A percentile compares a stretch with the other conserved stretches of the same genome.
Conservation (phyloP, 1,139 yeast genomes). For the Saccharomyces pastorianus region DNA sequence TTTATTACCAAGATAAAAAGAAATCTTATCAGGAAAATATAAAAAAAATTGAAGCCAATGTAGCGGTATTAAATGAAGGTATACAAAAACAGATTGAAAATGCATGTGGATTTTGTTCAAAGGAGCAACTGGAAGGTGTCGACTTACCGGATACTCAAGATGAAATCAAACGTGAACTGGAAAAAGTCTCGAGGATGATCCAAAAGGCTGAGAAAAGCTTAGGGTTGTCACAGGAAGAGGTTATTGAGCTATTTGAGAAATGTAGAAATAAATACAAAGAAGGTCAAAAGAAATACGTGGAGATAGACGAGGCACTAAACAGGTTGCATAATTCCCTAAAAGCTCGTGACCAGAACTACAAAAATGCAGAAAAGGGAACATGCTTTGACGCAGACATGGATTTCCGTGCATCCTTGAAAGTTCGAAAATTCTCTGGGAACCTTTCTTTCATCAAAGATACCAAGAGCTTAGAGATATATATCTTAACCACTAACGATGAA, state of each 20-base stretch:
- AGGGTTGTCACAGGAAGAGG: slow-evolving; percentile 39
- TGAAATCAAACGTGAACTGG: slow-evolving; percentile 33
- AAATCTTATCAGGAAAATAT: slow-evolving; percentile 11
- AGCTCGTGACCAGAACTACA: slow-evolving; percentile 44
- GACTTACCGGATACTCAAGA: slow-evolving; percentile 31
- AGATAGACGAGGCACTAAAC: slow-evolving; percentile 29
- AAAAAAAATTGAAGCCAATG: slow-evolving; percentile 26
- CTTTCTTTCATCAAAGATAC: slow-evolving; percentile 52
- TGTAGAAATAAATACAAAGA: slow-evolving; percentile 33
- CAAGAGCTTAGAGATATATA: slow-evolving; percentile 46
- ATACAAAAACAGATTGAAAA: slow-evolving; percentile 27
- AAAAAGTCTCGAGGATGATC: slow-evolving; percentile 31
- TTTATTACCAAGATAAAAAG: slow-evolving; percentile 12
- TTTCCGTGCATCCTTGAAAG: slow-evolving; percentile 51
- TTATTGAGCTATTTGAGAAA: slow-evolving; percentile 32
- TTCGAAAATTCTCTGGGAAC: slow-evolving; percentile 71
- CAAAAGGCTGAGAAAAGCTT: slow-evolving; percentile 34
- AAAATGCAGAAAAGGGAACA: slow-evolving; percentile 39
- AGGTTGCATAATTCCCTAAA: slow-evolving; percentile 36
- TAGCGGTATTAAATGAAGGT: slow-evolving; percentile 28
- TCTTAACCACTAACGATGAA: slow-evolving; percentile 49
- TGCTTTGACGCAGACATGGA: slow-evolving; percentile 42
- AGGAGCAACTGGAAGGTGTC: slow-evolving; percentile 30
- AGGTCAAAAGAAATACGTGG: slow-evolving; percentile 32
- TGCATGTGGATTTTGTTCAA: slow-evolving; percentile 33